These are phyloP conservation scores for Coniferiporia sulphurascens DNA, from an alignment of 1,284 basidiomycete genomes.

Conservation along the genomic window DNA sequence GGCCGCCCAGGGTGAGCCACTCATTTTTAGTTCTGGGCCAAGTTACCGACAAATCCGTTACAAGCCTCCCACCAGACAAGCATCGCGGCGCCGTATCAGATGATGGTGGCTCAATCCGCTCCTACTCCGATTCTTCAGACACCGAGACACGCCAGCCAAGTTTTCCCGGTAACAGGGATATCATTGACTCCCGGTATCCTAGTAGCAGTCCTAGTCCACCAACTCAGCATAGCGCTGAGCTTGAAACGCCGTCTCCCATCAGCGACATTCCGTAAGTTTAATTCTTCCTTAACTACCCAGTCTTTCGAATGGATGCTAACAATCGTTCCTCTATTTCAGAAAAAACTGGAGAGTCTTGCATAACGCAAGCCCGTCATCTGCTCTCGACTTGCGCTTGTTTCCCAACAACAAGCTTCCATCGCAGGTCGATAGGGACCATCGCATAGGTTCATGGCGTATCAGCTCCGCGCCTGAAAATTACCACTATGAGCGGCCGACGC, in stretches of 20 bases:
- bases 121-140: conserved; percentile 10
- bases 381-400: conserved; percentile 2
- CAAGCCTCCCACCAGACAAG: background rate
- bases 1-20: conserved; percentile 9
- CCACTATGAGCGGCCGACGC: background rate
- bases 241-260: conserved; percentile 1
- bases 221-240: conserved; percentile 5
- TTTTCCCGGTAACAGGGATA: conserved; percentile 17
- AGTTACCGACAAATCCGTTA: background rate
- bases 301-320: background rate
- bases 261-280: conserved; percentile 6
- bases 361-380: background rate
- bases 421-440: background rate
- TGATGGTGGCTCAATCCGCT: background rate
- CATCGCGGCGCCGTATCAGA: background rate
- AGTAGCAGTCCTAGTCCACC: conserved; percentile 13
- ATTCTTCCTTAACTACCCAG: background rate
- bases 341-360: conserved; percentile 1
- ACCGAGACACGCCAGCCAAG: conserved; percentile 14
- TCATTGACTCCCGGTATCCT: conserved; percentile 7
- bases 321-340: background rate
- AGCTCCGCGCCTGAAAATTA: background rate
- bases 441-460: conserved; percentile 10
- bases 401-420: background rate
- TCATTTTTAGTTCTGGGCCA: background rate